Conservation (phyloP, 2,329 filamentous ascomycete species). For the Cladophialophora exuberans region DNA sequence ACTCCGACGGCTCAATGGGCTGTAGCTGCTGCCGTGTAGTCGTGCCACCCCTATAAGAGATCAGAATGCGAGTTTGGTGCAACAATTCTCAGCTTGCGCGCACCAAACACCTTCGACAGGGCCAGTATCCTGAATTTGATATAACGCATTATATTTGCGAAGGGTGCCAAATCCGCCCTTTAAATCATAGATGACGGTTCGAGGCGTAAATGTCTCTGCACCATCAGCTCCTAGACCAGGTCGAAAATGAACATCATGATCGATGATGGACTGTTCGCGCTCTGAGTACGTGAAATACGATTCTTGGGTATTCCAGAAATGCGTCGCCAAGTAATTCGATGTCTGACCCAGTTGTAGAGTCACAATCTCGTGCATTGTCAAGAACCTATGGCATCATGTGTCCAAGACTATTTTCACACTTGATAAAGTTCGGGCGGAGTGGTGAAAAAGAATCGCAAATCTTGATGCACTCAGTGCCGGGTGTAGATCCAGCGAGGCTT, state of each 20-base stretch:
- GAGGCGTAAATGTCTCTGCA: constrained; percentile 86
- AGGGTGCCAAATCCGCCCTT: constrained; percentile 92
- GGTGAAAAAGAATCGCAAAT: neutral
- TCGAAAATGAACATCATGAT: constrained; percentile 88
- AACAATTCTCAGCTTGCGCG: constrained; percentile 16
- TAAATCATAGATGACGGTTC: constrained; percentile 90
- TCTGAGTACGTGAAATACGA: constrained; percentile 91
- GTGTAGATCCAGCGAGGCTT: too few relatives aligned
- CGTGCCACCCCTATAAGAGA: constrained; percentile 24
- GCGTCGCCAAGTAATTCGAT: constrained; percentile 89
- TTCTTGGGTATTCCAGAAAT: constrained; percentile 99
- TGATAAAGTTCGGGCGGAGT: neutral
- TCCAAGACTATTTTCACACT: neutral
- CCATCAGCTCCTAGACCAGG: constrained; percentile 81
- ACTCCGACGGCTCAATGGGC: constrained; percentile 70
- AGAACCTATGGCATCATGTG: neutral
- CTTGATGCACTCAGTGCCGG: too few relatives aligned
- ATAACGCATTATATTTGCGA: constrained; percentile 84
- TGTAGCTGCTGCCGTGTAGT: constrained; percentile 67
- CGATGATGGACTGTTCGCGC: constrained; percentile 66
- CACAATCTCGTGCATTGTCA: constrained; percentile 85
- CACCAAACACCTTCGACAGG: constrained; percentile 50
- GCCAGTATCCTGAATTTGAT: constrained; percentile 59
- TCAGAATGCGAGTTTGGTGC: neutral
- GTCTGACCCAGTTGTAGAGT: constrained; percentile 91